phyloP scores from a whole-genome alignment of 768 basidiomycete species.

The Sistotremastrum suecicum region DNA sequence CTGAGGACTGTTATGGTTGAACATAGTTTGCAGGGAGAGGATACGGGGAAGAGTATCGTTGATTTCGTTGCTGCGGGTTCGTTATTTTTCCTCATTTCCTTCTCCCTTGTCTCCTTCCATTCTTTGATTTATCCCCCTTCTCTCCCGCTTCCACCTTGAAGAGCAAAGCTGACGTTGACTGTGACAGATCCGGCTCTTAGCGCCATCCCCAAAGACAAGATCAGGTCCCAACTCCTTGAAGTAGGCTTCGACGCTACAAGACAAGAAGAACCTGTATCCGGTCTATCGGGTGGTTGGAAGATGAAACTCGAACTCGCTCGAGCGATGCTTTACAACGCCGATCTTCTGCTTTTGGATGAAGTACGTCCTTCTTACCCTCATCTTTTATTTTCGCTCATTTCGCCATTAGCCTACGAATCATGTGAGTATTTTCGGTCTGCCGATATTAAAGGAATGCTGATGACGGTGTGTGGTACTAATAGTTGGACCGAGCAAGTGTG shows the following conservation, averaged over 20 bases:
- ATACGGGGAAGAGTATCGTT: conserved; percentile 64
- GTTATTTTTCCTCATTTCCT: conserved; percentile 11
- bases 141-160: neutral
- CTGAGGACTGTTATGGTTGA: conserved; percentile 93
- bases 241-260: conserved; percentile 86
- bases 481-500: conserved; percentile 78
- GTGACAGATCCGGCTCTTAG: conserved; percentile 52
- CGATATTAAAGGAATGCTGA: conserved; percentile 3
- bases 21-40: conserved; percentile 91
- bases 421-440: conserved; percentile 40
- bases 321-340: conserved; percentile 94
- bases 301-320: conserved; percentile 96
- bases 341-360: conserved; percentile 76
- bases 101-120: neutral
- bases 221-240: conserved; percentile 64
- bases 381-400: conserved; percentile 6
- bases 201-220: conserved; percentile 48
- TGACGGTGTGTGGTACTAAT: conserved; percentile 7
- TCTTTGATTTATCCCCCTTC: neutral
- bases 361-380: conserved; percentile 20
- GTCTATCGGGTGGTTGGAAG: conserved; percentile 96
- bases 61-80: conserved; percentile 82
- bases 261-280: conserved; percentile 75
- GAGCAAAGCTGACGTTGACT: neutral
- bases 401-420: conserved; percentile 72